Conservation (phyloP, 2,329 filamentous ascomycete genomes). For the Colletotrichum sp. region DNA sequence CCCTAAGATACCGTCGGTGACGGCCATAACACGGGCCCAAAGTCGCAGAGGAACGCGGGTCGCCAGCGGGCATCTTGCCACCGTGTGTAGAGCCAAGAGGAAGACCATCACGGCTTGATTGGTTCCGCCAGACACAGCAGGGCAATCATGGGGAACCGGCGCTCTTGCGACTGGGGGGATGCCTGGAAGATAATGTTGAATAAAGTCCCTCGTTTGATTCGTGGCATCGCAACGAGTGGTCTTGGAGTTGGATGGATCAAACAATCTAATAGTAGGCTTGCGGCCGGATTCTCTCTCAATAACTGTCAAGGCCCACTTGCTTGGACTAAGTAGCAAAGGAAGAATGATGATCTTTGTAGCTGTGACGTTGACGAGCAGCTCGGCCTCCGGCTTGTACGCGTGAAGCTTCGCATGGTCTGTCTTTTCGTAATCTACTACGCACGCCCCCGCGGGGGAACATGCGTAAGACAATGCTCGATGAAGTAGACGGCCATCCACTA, state of each 20-base stretch:
- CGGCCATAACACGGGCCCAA: background rate
- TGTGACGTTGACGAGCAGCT: background rate
- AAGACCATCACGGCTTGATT: background rate
- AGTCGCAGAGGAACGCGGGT: background rate
- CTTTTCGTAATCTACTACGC: background rate
- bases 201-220: background rate
- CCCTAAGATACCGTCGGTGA: background rate
- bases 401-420: background rate
- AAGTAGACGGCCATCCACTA: background rate
- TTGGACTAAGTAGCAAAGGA: background rate
- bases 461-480: background rate
- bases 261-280: background rate
- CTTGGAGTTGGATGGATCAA: background rate
- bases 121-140: background rate
- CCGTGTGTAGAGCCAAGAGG: background rate
- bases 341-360: background rate
- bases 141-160: background rate
- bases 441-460: background rate
- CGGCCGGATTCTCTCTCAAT: background rate
- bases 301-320: background rate
- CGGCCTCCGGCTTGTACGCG: background rate
- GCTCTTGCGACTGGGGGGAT: background rate
- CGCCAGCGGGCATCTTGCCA: background rate
- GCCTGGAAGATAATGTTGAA: background rate
- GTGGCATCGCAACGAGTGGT: background rate